Evolutionary conservation across 805 yeast genomes (phyloP), one percentile per base, ranked within the genome.

Genomic region (Candida xiaguanensis): DNA sequence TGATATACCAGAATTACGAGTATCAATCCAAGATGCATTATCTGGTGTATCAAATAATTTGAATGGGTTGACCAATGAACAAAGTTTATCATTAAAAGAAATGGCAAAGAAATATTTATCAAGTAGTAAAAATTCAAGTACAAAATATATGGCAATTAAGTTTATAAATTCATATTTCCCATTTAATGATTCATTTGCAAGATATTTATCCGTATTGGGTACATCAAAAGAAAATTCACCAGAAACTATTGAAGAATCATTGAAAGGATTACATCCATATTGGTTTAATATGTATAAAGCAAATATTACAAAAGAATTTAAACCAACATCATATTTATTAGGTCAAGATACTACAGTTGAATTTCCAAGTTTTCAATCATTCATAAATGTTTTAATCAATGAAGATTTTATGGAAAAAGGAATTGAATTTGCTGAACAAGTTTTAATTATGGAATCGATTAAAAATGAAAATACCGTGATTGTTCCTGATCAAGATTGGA

Each of bases 181-280:
- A 0, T 88, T 88, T 47, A 51, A 67, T 38, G 89, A 87, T 55
- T 55, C 84, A 0, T 75, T 76, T 25, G 85, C 90, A 0, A 67
- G 96, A 42, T 50, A 76, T 33, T 61, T 87, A 27, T 81, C 88
- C 52, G 58, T 89, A 14, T 56, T 82, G 33, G 96, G 89, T 11
- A 58, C 85, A 4, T 62, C 75, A 15, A 52, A 70, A 9, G 58
- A 55, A 2, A 85, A 85, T 47, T 70, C 82, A 40, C 70, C 85
- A 2, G 95, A 87, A 48, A 78, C 86, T 0, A 65, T 82, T 2
- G 95, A 88, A 51, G 96, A 88, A 55, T 83, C 96, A 0, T 58
- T 56, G 4, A 78, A 77, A 45, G 97, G 97, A 0, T 62, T 91
- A 20, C 80, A 88, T 56, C 96, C 96, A 0, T 77, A 84, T 56